A percentile compares a stretch with the other conserved stretches of the same genome.
These are phyloP conservation scores for Tylopilus felleus DNA, from an alignment of 768 basidiomycete species.

Conservation along the genomic window DNA sequence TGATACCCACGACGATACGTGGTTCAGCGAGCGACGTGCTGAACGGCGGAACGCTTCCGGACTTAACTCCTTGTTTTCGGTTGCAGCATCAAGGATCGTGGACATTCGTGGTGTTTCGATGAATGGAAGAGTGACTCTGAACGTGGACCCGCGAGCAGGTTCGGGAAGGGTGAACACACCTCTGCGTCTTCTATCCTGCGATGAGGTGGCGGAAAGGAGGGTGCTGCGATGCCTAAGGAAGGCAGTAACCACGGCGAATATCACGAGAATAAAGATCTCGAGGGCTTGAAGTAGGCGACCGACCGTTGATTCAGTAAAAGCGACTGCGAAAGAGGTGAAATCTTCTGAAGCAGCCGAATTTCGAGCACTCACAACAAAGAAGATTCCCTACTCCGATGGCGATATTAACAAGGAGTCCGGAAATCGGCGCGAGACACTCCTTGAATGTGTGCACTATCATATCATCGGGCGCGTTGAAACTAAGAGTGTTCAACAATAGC, in stretches of 20 bases:
- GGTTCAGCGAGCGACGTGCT: constrained; percentile 22
- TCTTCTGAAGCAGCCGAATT: not conserved
- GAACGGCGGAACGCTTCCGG: constrained; percentile 15
- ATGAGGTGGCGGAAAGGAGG: not conserved
- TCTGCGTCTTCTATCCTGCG: not conserved
- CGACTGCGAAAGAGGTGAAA: constrained; percentile 39
- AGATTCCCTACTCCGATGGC: constrained; percentile 57
- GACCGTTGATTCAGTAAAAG: constrained; percentile 63
- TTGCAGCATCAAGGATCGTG: constrained; percentile 5
- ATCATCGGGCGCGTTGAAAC: constrained; percentile 34
- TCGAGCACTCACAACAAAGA: constrained; percentile 47
- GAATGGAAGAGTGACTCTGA: constrained; percentile 20
- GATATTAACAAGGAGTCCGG: constrained; percentile 50
- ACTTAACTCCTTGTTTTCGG: constrained; percentile 6
- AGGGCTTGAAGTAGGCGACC: constrained; percentile 67
- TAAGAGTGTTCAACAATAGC: constrained; percentile 53
- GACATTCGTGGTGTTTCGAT: constrained; percentile 29
- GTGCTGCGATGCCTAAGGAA: constrained; percentile 28
- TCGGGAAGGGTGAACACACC: constrained; percentile 21
- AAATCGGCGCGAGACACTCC: constrained; percentile 47
- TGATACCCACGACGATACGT: constrained; percentile 41
- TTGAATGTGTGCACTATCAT: constrained; percentile 43
- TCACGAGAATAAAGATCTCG: constrained; percentile 58
- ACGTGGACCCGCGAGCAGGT: constrained; percentile 25
- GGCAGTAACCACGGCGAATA: constrained; percentile 53